A percentile compares a stretch with the other conserved stretches of the same genome.
phyloP scores from a whole-genome alignment of 2,329 filamentous ascomycete species.

The Tolypocladium guangdongense region DNA sequence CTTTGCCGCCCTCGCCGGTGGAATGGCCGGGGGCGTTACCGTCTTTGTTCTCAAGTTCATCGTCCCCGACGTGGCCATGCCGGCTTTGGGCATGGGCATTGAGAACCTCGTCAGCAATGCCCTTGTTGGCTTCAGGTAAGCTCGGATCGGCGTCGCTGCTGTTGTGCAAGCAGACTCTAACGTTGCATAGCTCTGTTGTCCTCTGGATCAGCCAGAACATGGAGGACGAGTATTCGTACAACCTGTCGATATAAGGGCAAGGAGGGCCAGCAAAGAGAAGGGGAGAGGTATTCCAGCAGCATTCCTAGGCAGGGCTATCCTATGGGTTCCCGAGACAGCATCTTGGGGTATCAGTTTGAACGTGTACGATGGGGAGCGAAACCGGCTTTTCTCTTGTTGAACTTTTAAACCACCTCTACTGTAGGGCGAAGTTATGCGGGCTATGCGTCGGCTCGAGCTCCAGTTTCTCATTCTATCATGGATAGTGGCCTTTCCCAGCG shows the following conservation, averaged over 20 bases:
- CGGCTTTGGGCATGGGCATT: constrained; percentile 52
- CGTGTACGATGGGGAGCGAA: neutral
- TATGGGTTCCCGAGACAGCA: neutral
- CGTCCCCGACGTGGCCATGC: constrained; percentile 45
- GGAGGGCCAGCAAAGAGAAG: too few relatives aligned
- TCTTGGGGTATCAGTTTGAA: neutral
- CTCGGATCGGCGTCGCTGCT: constrained; percentile 1
- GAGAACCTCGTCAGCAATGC: constrained; percentile 57
- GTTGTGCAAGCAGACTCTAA: constrained; percentile 4
- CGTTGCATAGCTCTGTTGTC: constrained; percentile 42
- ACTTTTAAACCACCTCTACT: too few relatives aligned
- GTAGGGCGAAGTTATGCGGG: too few relatives aligned
- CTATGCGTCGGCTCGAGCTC: too few relatives aligned
- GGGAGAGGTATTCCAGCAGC: neutral
- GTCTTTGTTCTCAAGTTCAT: constrained; percentile 57
- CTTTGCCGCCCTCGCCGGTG: constrained; percentile 53
- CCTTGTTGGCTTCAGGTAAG: constrained; percentile 49
- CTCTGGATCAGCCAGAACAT: constrained; percentile 63
- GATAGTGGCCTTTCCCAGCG: too few relatives aligned
- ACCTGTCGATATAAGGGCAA: constrained; percentile 37
- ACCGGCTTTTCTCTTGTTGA: neutral
- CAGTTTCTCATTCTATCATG: too few relatives aligned
- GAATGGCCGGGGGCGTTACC: constrained; percentile 59
- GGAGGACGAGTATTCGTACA: constrained; percentile 63
- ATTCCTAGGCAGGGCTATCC: neutral